Percentiles rank a stretch among this genome's conserved stretches.
Conservation (phyloP, 2,329 filamentous ascomycete genomes). For the Chaetoscypha palmicola region DNA sequence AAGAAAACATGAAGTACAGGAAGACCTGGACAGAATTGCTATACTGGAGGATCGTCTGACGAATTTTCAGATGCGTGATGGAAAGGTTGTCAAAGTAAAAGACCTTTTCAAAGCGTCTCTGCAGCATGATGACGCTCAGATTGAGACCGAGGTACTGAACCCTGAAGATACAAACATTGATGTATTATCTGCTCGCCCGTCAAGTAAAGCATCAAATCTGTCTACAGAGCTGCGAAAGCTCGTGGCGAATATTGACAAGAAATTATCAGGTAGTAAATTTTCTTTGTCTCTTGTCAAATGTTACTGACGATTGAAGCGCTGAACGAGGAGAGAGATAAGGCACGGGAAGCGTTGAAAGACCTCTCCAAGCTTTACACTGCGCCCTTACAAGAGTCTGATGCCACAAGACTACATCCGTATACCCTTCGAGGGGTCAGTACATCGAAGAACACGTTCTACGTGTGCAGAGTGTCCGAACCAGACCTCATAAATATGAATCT, state of each 20-base stretch:
- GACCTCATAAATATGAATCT: slow-evolving; percentile 38
- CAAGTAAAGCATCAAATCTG: slow-evolving; percentile 17
- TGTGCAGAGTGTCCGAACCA: slow-evolving; percentile 39
- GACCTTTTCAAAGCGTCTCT: slow-evolving; percentile 28
- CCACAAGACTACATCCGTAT: slow-evolving; percentile 34
- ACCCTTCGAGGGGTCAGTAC: slow-evolving; percentile 46
- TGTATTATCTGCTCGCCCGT: slow-evolving; percentile 2
- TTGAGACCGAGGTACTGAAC: slow-evolving; percentile 10
- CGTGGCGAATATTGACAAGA: slow-evolving; percentile 29
- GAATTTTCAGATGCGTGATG: slow-evolving; percentile 13
- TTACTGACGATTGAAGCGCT: slow-evolving; percentile 24
- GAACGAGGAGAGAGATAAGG: slow-evolving; percentile 27
- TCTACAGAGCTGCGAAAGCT: slow-evolving; percentile 26
- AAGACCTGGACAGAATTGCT: slow-evolving; percentile 24
- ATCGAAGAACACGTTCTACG: slow-evolving; percentile 40
- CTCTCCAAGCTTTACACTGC: slow-evolving; percentile 35
- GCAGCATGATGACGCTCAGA: slow-evolving; percentile 26
- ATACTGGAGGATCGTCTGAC: slow-evolving; percentile 26
- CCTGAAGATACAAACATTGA: slow-evolving; percentile 15
- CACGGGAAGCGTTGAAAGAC: slow-evolving; percentile 28
- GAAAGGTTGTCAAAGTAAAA: slow-evolving; percentile 26
- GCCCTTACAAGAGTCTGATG: slow-evolving; percentile 19
- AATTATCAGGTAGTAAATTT: slow-evolving; percentile 23
- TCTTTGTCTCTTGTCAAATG: neutral
- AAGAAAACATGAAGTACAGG: slow-evolving; percentile 24